Evolutionary conservation across 1,139 yeast species (phyloP), one percentile per base, ranked within the genome.

Genomic region (Scheffersomyces cryptocercus): DNA sequence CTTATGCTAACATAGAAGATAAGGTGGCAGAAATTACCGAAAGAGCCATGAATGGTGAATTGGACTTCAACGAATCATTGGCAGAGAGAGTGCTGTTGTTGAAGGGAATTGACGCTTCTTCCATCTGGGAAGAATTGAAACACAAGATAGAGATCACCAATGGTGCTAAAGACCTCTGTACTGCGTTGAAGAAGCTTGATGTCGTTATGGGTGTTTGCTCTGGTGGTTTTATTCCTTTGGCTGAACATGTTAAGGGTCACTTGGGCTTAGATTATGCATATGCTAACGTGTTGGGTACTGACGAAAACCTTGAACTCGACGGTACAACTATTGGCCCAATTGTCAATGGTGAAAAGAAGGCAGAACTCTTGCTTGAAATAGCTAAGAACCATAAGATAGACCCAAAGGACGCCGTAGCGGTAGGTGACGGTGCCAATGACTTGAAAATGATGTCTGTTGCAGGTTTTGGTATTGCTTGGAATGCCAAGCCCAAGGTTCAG

Each of bases 361-460:
- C 96, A 0, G 78, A 81, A 42, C 74, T 93, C 16, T 70, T 93
- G 42, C 65, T 75, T 39, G 79, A 81, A 55, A 81, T 93, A 36
- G 95, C 97, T 1, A 53, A 62, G 3, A 77, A 76, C 43, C 89
- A 88, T 52, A 65, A 66, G 3, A 75, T 91, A 29, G 81, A 80
- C 26, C 68, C 85, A 3, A 66, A 64, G 35, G 62, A 75, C 13
- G 81, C 85, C 0, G 85, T 88, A 39, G 98, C 98, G 34, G 88
- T 95, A 32, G 99, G 99, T 28, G 99, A 95, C 62, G 99, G 99
- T 29, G 96, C 98, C 24, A 95, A 95, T 58, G 99, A 95, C 65
- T 73, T 95, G 61, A 80, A 81, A 36, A 95, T 95, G 91, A 93
- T 95, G 98, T 79, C 74, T 3, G 81, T 69, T 14, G 97, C 97